Evolutionary conservation across 2,329 filamentous ascomycete species (phyloP), one percentile per base, ranked within the genome.

Genomic region (Xylariaceae sp.): DNA sequence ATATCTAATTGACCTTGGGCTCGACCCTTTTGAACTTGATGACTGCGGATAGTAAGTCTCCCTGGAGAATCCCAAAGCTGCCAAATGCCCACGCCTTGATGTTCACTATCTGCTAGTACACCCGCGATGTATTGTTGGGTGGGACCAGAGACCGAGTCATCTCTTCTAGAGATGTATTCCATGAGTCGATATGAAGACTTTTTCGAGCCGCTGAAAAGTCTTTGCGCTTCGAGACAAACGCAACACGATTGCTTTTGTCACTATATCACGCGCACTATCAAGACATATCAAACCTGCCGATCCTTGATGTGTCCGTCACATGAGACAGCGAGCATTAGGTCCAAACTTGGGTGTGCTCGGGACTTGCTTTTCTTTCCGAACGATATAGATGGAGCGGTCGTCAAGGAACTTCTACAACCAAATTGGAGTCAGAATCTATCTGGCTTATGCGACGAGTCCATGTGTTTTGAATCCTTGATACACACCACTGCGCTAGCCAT

Each of bases 391-490:
- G 40, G 36, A 40, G 14, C 11, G 11, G 6, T 43, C 19, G 40
- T 40, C 3, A 22, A 35, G 6, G 27, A 40, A 2, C 3, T 40
- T 7, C 37, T 47, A 10, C 36, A 22, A 20, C 40, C 29, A 6
- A 40, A 48, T 16, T 48, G 46, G 42, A 37, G 21, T 11, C 22
- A 45, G 14, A 32, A 42, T 22, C n/a, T 38, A 29, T 8, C 11
- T 25, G 38, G 22, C 8, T 34, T 52, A 11, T 51, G 49, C 29
- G 38, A 11, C 22, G 16, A 39, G 20, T 38, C 38, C 0, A 14
- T 45, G 8, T 22, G 33, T 2, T 33, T 20, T 20, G 46, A 1
- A 10, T 10, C 21, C n/a, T 16, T 47, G 10, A 39, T 43, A 12
- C 35, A 43, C 17, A 20, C 21, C 3, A n/a, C 40, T 25, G 40